Evolutionary conservation across 2,329 filamentous ascomycete species (phyloP).

Genomic region (Cercospora berteroae): DNA sequence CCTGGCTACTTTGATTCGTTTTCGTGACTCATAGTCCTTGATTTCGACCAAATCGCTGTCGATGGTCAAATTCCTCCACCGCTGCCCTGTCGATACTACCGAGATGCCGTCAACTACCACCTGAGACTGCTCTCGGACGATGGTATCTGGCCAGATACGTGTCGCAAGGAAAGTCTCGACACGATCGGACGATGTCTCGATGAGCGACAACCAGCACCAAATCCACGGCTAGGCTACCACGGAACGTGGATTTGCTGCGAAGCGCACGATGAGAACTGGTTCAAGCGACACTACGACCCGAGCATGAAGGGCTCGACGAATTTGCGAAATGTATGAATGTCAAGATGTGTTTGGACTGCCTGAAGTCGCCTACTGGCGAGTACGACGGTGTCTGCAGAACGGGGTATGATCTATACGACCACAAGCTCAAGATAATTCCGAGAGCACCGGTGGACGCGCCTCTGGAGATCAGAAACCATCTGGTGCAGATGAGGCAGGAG

Average conservation of each 20-base stretch:
- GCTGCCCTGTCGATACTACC: background rate
- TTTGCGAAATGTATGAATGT: no score
- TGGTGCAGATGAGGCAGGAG: background rate
- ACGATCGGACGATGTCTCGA: background rate
- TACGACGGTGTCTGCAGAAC: background rate
- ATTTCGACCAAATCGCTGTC: no score
- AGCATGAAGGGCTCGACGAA: no score
- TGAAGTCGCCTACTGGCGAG: background rate
- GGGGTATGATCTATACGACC: no score
- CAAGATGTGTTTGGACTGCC: background rate
- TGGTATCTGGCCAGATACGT: background rate
- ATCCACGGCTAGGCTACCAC: background rate
- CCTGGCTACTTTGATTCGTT: background rate
- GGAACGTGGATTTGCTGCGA: background rate
- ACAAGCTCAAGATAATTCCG: background rate
- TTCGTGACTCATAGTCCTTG: no score
- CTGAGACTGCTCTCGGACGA: background rate
- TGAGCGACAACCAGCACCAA: background rate
- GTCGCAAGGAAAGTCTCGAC: background rate
- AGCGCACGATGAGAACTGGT: background rate
- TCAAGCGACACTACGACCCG: background rate
- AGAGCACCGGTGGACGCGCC: no score
- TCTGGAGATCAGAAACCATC: background rate
- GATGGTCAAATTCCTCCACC: background rate
- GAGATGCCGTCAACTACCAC: background rate